Conservation (phyloP, 176 grass and related monocot genomes). For the Thalia dealbata region DNA sequence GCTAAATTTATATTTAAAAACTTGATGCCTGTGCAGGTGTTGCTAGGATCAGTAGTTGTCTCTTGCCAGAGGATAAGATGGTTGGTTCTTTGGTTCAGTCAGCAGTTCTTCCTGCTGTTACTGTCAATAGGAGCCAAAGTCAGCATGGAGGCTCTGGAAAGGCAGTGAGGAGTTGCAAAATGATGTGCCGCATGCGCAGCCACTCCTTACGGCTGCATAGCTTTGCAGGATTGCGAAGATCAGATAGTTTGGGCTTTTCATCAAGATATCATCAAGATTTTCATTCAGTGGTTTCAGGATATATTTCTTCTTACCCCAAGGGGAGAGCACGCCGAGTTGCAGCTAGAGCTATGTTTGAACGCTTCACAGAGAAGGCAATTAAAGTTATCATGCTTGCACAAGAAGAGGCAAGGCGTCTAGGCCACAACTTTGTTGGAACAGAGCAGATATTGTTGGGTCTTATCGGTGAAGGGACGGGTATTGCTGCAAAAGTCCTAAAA, state of each 20-base stretch:
- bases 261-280: constrained; percentile 37
- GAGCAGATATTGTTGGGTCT: constrained; percentile 87
- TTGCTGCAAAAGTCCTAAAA: constrained; percentile 90
- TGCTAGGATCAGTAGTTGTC: background rate
- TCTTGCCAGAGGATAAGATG: background rate
- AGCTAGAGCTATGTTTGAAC: constrained; percentile 73
- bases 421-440: constrained; percentile 94
- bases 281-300: constrained; percentile 36
- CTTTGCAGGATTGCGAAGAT: constrained; percentile 45
- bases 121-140: constrained; percentile 21
- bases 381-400: constrained; percentile 97
- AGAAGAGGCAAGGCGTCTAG: constrained; percentile 79
- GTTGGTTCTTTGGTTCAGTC: constrained; percentile 59
- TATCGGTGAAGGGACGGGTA: constrained; percentile 78
- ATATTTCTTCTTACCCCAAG: constrained; percentile 34
- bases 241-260: constrained; percentile 40
- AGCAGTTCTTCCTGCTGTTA: constrained; percentile 31
- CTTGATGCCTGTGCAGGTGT: background rate
- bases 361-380: constrained; percentile 90
- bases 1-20: background rate
- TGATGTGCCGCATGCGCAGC: constrained; percentile 36
- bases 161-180: constrained; percentile 26
- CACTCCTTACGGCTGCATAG: constrained; percentile 35
- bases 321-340: constrained; percentile 35
- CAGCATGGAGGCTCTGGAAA: constrained; percentile 26